A percentile compares a stretch with the other conserved stretches of the same genome.
These are phyloP conservation scores for Brassica incana DNA, from an alignment of 345 rosid species.

Conservation along the genomic window DNA sequence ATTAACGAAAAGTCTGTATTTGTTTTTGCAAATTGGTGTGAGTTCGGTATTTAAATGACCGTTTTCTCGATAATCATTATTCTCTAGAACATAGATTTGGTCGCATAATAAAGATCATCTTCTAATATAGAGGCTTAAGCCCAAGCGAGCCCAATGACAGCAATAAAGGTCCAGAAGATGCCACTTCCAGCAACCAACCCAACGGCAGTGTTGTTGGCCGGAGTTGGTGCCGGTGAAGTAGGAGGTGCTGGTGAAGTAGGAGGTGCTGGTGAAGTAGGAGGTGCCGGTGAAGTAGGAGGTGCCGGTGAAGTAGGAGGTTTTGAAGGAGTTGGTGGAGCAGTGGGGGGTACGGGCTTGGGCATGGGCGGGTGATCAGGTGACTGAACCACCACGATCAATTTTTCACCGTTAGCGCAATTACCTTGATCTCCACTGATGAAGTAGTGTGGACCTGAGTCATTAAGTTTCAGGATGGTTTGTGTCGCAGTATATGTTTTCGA, in stretches of 20 bases:
- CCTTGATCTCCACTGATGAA: slow-evolving; percentile 62
- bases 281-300: background rate
- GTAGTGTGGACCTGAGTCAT: slow-evolving; percentile 45
- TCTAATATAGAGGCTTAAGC: background rate
- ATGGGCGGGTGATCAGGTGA: slow-evolving; percentile 32
- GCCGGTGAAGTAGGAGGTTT: background rate
- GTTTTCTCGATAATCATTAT: background rate
- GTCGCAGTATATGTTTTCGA: slow-evolving; percentile 41
- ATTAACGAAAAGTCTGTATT: no score
- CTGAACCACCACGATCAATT: slow-evolving; percentile 47
- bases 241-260: background rate
- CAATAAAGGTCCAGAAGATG: slow-evolving; percentile 26
- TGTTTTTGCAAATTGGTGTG: no score
- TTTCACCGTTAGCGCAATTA: slow-evolving; percentile 52
- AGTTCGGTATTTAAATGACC: background rate
- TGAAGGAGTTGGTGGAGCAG: background rate
- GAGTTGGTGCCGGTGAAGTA: slow-evolving; percentile 25
- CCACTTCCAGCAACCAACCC: slow-evolving; percentile 31
- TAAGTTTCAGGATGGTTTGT: slow-evolving; percentile 38
- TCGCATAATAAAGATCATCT: slow-evolving; percentile 1
- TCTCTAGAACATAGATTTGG: slow-evolving; percentile 1
- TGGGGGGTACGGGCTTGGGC: background rate
- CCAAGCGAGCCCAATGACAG: slow-evolving; percentile 31
- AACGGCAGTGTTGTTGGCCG: slow-evolving; percentile 1
- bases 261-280: background rate